Conservation (phyloP, 169 alveolate species). For the Plasmodium malariae region DNA sequence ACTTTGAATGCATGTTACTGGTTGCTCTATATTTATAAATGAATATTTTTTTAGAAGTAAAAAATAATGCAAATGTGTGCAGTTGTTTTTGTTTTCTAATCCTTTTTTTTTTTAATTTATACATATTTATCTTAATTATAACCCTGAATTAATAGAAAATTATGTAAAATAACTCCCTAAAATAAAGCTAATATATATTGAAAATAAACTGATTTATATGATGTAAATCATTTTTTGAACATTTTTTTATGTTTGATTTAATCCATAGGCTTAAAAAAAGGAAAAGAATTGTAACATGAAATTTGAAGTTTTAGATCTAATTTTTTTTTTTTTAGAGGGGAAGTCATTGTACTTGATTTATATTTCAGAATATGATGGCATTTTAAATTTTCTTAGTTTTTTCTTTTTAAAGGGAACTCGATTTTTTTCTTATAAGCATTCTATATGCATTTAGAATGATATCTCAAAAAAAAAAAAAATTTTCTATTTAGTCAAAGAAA, state of each 20-base stretch:
- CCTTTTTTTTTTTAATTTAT: neutral
- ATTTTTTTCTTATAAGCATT: too few relatives aligned
- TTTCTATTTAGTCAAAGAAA: too few relatives aligned
- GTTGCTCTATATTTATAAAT: neutral
- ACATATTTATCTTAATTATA: slow-evolving; percentile 16
- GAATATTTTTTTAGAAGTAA: neutral
- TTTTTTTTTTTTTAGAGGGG: neutral
- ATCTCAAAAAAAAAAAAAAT: neutral
- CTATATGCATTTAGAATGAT: too few relatives aligned
- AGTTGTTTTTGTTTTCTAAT: neutral
- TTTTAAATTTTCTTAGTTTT: too few relatives aligned
- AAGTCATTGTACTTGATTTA: slow-evolving; percentile 1
- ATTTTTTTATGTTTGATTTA: neutral
- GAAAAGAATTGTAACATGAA: neutral
- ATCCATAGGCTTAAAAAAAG: slow-evolving; percentile 11
- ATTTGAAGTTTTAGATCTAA: slow-evolving; percentile 1
- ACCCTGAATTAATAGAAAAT: neutral
- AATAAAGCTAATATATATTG: too few relatives aligned
- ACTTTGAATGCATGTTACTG: neutral
- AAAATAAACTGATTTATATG: too few relatives aligned
- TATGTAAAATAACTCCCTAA: neutral
- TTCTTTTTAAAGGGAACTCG: neutral
- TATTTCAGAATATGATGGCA: neutral
- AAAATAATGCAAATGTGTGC: slow-evolving; percentile 43
- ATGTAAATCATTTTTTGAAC: neutral